These are phyloP conservation scores for Euphorbia lathyris DNA, from an alignment of 345 rosid genomes.

Conservation along the genomic window DNA sequence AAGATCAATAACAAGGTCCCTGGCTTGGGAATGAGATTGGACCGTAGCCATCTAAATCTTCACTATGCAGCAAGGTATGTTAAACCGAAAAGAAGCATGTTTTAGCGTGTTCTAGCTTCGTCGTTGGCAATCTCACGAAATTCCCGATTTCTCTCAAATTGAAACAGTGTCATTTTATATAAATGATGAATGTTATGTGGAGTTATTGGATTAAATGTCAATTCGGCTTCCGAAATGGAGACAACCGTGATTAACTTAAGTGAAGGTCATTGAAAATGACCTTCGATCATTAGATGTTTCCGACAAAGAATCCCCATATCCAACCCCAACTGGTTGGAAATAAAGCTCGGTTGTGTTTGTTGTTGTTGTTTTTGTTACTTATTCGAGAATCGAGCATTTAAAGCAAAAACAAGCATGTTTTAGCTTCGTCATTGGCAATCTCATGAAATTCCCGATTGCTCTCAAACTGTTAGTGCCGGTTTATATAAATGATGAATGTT, in stretches of 20 bases:
- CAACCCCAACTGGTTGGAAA: too few relatives aligned
- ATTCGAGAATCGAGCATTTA: too few relatives aligned
- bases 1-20: constrained; percentile 98
- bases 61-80: constrained; percentile 81
- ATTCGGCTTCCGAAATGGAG: too few relatives aligned
- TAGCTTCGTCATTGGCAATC: background rate
- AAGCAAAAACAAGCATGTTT: background rate
- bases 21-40: constrained; percentile 96
- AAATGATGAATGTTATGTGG: background rate
- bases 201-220: too few relatives aligned
- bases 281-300: too few relatives aligned
- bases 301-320: too few relatives aligned
- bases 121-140: background rate
- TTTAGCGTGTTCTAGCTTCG: background rate
- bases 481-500: background rate
- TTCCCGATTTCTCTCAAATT: background rate
- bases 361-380: background rate
- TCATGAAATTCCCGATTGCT: background rate
- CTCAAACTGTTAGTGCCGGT: background rate
- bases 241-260: too few relatives aligned
- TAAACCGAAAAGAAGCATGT: background rate
- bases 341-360: too few relatives aligned
- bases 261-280: too few relatives aligned
- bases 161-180: background rate
- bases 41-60: constrained; percentile 83